Evolutionary conservation across 345 rosid species (phyloP).

Genomic region (Citrus sp.): DNA sequence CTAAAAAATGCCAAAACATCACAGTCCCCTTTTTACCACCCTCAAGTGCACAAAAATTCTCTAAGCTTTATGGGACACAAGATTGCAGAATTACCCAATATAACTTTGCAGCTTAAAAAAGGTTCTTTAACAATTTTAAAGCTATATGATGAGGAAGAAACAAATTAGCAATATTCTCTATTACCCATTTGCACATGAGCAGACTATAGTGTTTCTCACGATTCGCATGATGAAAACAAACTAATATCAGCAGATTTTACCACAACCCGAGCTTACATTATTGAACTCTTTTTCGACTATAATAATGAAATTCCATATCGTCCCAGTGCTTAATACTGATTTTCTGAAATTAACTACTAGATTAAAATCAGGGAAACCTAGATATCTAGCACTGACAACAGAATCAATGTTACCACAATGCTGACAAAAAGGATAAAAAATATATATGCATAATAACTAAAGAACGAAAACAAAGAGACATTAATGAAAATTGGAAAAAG

Average conservation of each 20-base stretch:
- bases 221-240: background rate
- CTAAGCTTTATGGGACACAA: too few relatives aligned
- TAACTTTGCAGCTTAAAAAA: background rate
- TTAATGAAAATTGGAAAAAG: background rate
- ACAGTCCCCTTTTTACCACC: background rate
- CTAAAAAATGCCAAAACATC: background rate
- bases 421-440: background rate
- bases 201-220: background rate
- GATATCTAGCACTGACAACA: background rate
- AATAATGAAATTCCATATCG: background rate
- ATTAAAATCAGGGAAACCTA: conserved; percentile 1
- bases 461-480: background rate
- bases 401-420: background rate
- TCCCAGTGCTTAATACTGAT: background rate
- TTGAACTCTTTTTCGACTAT: background rate
- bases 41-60: background rate
- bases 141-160: background rate
- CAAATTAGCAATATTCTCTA: background rate
- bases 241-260: background rate
- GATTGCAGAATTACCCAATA: background rate
- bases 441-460: background rate
- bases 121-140: background rate
- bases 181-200: background rate
- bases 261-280: background rate
- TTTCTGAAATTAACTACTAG: background rate